phyloP scores from a whole-genome alignment of 805 yeast species.

The Yarrowia yakushimensis region DNA sequence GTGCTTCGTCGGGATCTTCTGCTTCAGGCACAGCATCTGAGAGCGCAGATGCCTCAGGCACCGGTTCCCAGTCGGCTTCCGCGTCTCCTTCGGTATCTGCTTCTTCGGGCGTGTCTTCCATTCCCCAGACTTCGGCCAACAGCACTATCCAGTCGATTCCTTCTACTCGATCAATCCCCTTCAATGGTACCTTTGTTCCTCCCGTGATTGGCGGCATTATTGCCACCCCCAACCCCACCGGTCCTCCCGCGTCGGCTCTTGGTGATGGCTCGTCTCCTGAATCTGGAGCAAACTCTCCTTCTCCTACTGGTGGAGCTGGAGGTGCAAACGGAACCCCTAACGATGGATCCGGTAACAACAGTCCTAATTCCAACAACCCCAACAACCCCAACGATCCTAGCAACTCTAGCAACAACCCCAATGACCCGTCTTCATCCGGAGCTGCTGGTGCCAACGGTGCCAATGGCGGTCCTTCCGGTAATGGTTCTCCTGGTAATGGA shows the following conservation, averaged over 20 bases:
- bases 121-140: neutral
- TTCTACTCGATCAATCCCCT: slow-evolving; percentile 11
- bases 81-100: neutral
- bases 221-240: neutral
- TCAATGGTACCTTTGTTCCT: neutral
- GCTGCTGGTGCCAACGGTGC: neutral
- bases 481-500: neutral
- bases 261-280: neutral
- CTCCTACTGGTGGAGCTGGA: neutral
- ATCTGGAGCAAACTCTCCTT: neutral
- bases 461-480: neutral
- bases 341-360: neutral
- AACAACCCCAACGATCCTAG: neutral
- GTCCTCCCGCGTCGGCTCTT: neutral
- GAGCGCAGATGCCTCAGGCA: neutral
- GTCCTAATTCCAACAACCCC: neutral
- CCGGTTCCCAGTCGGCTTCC: neutral
- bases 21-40: neutral
- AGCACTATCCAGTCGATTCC: neutral
- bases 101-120: neutral
- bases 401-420: neutral
- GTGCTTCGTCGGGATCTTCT: neutral
- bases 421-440: neutral
- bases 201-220: neutral
- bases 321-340: no score